A percentile compares a stretch with the other conserved stretches of the same genome.
phyloP scores from a whole-genome alignment of 192 early-diverging fungal genomes.

The Coemansia sp. region DNA sequence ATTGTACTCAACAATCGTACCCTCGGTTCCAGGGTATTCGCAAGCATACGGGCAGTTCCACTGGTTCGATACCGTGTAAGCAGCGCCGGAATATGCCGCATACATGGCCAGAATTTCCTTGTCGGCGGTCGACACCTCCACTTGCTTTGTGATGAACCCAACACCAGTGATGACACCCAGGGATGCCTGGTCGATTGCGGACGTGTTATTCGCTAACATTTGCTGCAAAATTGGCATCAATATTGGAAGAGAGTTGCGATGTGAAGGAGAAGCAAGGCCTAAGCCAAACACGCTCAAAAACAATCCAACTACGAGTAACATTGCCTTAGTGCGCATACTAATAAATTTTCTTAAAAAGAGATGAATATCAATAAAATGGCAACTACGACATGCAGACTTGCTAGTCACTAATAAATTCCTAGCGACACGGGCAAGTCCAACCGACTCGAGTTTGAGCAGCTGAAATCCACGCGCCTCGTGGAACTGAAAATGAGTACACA shows the following conservation, averaged over 20 bases:
- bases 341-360: background rate
- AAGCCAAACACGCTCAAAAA: background rate
- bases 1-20: conserved; percentile 38
- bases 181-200: background rate
- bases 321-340: background rate
- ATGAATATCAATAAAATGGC: background rate
- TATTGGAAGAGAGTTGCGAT: background rate
- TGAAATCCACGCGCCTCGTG: background rate
- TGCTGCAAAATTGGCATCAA: background rate
- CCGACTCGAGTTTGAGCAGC: background rate
- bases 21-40: conserved; percentile 39
- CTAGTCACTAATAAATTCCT: no score
- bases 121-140: conserved; percentile 3
- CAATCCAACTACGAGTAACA: background rate
- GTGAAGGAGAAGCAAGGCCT: background rate
- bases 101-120: conserved; percentile 29
- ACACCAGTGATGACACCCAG: no score
- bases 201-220: background rate
- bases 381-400: background rate
- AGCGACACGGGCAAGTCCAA: no score
- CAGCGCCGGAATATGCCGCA: conserved; percentile 48
- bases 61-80: conserved; percentile 37
- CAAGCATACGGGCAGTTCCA: conserved; percentile 48
- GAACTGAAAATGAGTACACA: background rate
- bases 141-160: background rate